A percentile compares a stretch with the other conserved stretches of the same genome.
These are phyloP conservation scores for Climacium dendroides DNA, from an alignment of 225 moss, liverwort and hornwort species.

Conservation along the genomic window DNA sequence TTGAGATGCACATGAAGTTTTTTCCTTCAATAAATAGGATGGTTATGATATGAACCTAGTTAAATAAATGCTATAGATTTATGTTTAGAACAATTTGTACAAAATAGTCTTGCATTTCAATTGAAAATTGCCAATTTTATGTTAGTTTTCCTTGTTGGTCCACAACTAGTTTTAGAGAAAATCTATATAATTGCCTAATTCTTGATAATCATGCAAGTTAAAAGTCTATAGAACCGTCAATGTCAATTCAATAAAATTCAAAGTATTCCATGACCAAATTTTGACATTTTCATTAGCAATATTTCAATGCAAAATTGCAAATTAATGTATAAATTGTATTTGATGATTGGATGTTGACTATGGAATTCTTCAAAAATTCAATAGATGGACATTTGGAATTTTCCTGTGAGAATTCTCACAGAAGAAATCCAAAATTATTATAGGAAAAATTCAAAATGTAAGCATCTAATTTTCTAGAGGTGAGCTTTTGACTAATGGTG, in stretches of 20 bases:
- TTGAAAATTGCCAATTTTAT: background rate
- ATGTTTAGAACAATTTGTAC: background rate
- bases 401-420: background rate
- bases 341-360: background rate
- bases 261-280: background rate
- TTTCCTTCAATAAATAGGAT: background rate
- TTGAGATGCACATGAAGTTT: background rate
- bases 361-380: background rate
- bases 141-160: background rate
- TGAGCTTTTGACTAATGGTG: background rate
- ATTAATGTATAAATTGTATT: background rate
- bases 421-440: background rate
- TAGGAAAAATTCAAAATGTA: background rate
- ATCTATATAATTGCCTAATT: too few relatives aligned
- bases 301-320: too few relatives aligned
- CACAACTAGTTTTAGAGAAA: background rate
- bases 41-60: background rate
- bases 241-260: rapidly evolving
- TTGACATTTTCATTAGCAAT: background rate
- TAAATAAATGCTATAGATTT: background rate
- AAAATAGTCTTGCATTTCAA: background rate
- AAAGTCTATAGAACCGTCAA: background rate
- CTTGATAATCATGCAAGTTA: background rate
- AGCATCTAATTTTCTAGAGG: background rate
- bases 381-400: too few relatives aligned